Evolutionary conservation across 129 eudicot species (phyloP), one percentile per base, ranked within the genome.

Genomic region (Chrysanthemum lavandulifolium): DNA sequence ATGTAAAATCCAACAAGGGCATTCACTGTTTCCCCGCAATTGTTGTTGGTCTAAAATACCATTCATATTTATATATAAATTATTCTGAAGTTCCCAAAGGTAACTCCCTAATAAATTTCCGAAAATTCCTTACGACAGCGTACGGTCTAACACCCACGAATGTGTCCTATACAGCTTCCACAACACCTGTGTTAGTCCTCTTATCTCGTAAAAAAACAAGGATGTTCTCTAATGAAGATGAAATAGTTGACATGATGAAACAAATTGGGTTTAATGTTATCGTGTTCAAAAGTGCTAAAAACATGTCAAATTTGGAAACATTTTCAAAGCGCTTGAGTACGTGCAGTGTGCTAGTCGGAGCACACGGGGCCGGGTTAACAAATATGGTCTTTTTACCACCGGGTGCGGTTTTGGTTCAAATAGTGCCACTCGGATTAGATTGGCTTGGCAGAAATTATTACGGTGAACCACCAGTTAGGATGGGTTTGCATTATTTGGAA

Each of bases 281-380:
- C 45, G 76, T 81, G 10, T 81, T 82, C 5, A 74, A 43, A 69
- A 75, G 87, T 14, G 33, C 61, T 0, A 77, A 84, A 9, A 77
- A 52, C 45, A 81, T 84, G 80, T 57, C 73, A 18, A 67, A 83
- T 31, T 69, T 86, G 63, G 81, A 45, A 43, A 47, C 50, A 40
- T 84, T 86, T 58, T n/a, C 82, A 3, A 72, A 73, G 43, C 10
- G 80, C 14, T 79, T 91, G n/a, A 84, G 80, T 36, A 79, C 65
- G 10, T 82, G 90, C 60, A 78, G 80, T 49, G 85, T 91, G 0
- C 21, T 91, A 69, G 85, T 91, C n/a, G 96, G 93, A 53, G 86
- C 83, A 14, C 97, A 86, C 76, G 96, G 97, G 0, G 96, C 97
- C 21, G 97, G 96, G 31, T 51, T 83, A 1, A 84, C 91, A 3